phyloP scores from a whole-genome alignment of 345 rosid species.

The Rubroshorea leprosula region DNA sequence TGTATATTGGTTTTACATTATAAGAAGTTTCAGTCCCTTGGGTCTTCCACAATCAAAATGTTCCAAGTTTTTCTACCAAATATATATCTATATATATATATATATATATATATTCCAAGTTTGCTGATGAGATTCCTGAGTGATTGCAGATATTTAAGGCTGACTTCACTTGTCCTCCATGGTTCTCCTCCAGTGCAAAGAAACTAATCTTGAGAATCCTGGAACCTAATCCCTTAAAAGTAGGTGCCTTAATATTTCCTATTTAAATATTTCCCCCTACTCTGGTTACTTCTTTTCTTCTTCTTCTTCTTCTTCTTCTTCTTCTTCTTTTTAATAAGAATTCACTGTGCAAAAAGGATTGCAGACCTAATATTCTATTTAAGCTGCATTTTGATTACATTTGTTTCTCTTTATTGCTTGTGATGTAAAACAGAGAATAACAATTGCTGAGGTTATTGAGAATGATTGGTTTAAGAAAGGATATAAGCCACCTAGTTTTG shows the following conservation, averaged over 20 bases:
- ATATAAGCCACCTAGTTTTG: constrained; percentile 79
- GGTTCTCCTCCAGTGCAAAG: constrained; percentile 96
- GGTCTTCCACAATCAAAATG: constrained; percentile 1
- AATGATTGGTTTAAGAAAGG: constrained; percentile 99
- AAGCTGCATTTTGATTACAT: constrained; percentile 1
- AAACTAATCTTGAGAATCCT: constrained; percentile 82
- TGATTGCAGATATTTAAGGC: constrained; percentile 81
- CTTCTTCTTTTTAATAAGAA: not conserved
- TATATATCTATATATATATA: too few species aligned
- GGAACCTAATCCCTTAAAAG: constrained; percentile 87
- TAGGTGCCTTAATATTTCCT: constrained; percentile 25
- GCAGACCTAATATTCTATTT: not conserved
- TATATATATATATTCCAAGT: too few species aligned
- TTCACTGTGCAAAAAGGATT: not conserved
- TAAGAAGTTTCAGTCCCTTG: not conserved
- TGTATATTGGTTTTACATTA: too few species aligned
- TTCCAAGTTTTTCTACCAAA: too few species aligned
- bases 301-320: too few species aligned
- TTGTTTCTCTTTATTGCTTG: constrained; percentile 14
- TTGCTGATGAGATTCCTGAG: constrained; percentile 8
- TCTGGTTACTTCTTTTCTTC: not conserved
- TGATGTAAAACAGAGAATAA: constrained; percentile 69
- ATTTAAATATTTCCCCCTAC: constrained; percentile 1
- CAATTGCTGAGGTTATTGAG: constrained; percentile 69
- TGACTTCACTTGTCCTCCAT: constrained; percentile 82